A percentile compares a stretch with the other conserved stretches of the same genome.
These are phyloP conservation scores for Trichothecium roseum DNA, from an alignment of 2,329 filamentous ascomycete species.

Conservation along the genomic window DNA sequence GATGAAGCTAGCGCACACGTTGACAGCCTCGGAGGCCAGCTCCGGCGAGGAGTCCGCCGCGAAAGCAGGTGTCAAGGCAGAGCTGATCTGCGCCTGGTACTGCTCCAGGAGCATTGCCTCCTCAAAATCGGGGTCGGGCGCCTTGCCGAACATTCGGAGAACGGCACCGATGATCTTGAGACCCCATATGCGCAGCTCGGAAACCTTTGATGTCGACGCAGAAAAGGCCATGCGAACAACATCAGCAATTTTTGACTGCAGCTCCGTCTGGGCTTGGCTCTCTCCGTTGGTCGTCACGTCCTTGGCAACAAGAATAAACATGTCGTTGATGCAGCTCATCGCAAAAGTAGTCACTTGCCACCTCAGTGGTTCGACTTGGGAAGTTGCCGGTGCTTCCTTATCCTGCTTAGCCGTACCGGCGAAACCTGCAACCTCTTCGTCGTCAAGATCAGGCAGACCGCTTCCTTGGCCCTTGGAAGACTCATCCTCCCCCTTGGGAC, in stretches of 20 bases:
- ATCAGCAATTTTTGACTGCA: conserved; percentile 80
- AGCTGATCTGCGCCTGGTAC: conserved; percentile 97
- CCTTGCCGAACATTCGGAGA: conserved; percentile 91
- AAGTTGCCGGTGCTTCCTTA: conserved; percentile 33
- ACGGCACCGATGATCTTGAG: conserved; percentile 90
- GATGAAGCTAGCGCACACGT: conserved; percentile 96
- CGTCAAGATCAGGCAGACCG: conserved; percentile 68
- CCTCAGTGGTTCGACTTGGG: conserved; percentile 76
- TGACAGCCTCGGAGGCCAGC: conserved; percentile 88
- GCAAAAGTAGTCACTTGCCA: conserved; percentile 96
- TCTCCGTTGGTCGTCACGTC: conserved; percentile 70
- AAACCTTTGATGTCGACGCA: conserved; percentile 85
- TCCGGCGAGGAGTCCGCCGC: conserved; percentile 93
- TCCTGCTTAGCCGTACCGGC: conserved; percentile 55
- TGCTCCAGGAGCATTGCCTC: conserved; percentile 94
- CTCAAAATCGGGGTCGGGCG: conserved; percentile 93
- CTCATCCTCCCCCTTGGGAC: conserved; percentile 42
- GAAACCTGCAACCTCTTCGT: conserved; percentile 95
- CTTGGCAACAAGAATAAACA: conserved; percentile 69
- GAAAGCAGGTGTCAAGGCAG: conserved; percentile 90
- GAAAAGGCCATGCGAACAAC: conserved; percentile 96
- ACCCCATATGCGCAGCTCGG: conserved; percentile 82
- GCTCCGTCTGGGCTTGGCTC: conserved; percentile 62
- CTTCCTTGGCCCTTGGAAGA: conserved; percentile 33
- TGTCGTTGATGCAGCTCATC: conserved; percentile 76